Evolutionary conservation across 2,329 filamentous ascomycete genomes (phyloP).

Genomic region (Fonsecaea pedrosoi): DNA sequence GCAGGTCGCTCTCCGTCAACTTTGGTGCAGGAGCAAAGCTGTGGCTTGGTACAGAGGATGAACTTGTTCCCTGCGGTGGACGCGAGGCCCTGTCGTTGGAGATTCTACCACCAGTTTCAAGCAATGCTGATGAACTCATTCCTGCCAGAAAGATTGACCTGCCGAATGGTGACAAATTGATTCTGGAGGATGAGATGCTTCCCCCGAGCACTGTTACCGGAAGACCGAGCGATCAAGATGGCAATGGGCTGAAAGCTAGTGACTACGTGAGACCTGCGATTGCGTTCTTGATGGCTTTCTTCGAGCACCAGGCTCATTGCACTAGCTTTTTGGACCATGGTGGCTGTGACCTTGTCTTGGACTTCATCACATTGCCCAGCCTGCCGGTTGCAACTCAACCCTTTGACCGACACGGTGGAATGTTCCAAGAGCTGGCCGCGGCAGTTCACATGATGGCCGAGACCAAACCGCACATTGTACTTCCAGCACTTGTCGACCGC

Average conservation of each 20-base stretch:
- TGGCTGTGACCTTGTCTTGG: constrained; percentile 76
- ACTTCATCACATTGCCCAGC: constrained; percentile 81
- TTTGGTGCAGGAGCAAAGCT: constrained; percentile 81
- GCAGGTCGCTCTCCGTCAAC: constrained; percentile 70
- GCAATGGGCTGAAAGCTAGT: constrained; percentile 61
- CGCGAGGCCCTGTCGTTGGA: constrained; percentile 34
- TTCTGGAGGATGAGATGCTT: constrained; percentile 28
- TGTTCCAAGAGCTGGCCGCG: constrained; percentile 71
- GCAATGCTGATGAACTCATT: constrained; percentile 19
- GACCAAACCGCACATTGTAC: constrained; percentile 75
- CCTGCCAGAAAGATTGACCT: constrained; percentile 39
- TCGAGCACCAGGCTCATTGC: constrained; percentile 76
- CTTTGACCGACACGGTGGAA: constrained; percentile 56
- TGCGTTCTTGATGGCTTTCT: constrained; percentile 78
- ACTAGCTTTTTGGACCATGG: constrained; percentile 76
- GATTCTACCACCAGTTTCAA: constrained; percentile 26
- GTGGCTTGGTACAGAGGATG: constrained; percentile 65
- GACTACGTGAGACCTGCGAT: constrained; percentile 77
- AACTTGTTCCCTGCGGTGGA: constrained; percentile 62
- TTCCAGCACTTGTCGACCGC: constrained; percentile 80
- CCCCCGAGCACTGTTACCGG: constrained; percentile 22
- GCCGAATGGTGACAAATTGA: constrained; percentile 48
- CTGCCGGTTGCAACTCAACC: constrained; percentile 58
- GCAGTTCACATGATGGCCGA: constrained; percentile 82
- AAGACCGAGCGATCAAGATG: constrained; percentile 52